These are phyloP conservation scores for Heritiera fomes DNA, from an alignment of 345 rosid species.

Conservation along the genomic window DNA sequence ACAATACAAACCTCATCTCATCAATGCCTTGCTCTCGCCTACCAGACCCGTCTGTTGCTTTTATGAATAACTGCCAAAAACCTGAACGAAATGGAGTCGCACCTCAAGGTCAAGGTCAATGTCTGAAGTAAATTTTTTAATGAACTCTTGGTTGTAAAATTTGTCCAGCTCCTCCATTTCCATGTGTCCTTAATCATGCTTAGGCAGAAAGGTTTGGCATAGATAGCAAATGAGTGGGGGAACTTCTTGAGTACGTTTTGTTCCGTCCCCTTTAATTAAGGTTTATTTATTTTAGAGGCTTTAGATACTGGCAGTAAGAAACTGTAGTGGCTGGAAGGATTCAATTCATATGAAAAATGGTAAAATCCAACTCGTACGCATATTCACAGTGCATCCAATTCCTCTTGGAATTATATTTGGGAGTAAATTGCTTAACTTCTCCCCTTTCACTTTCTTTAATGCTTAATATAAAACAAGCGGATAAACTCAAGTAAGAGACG, in stretches of 20 bases:
- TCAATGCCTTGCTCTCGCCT: no score
- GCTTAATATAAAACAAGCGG: background rate
- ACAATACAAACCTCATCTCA: no score
- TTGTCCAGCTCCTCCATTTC: no score
- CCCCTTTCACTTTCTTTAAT: background rate
- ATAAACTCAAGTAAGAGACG: background rate
- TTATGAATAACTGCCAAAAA: no score
- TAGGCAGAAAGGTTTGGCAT: no score
- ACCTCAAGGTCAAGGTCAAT: no score
- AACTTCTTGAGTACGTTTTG: background rate
- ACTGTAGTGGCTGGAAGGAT: background rate
- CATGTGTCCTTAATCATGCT: background rate
- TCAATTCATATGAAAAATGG: background rate
- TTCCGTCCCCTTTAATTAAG: no score
- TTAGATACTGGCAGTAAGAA: background rate
- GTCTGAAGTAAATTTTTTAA: background rate
- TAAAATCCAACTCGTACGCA: background rate
- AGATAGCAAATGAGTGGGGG: no score
- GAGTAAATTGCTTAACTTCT: background rate
- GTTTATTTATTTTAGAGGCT: background rate
- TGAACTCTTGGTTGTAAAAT: background rate
- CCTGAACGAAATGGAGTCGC: no score
- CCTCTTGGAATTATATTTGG: background rate
- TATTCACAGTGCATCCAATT: background rate
- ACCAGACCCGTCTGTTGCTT: no score